Base-by-base conservation (phyloP, 768 basidiomycete genomes). In the Suillus weaverae region DNA sequence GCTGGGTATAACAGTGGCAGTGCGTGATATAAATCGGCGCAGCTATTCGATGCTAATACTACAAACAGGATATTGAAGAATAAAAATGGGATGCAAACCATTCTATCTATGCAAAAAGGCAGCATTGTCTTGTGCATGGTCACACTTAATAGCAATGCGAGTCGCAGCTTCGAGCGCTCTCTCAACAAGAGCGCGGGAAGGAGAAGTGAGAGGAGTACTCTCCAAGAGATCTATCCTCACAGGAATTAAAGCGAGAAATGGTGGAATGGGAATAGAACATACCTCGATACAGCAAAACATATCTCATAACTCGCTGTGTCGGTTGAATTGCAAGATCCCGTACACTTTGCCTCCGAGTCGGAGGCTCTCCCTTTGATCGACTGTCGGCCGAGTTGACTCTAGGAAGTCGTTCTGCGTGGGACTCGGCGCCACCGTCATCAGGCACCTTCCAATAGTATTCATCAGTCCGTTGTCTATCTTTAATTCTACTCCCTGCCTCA, bases 281-380 rank as follows among this genome's bases (percentile, higher is more conserved):
- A 86, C 88, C 88, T 80, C 78, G 83, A 66, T 85, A 89, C 50
- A 88, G 76, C 44, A 89, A 70, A 2, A 84, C 85, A 71, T 89
- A 89, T 66, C 88, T 79, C 74, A 84, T 84, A n/a, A 88, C 81
- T 22, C 89, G 79, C 70, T 90, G 87, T 16, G 83, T 82, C 20
- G 88, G 88, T 67, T 85, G 77, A 61, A 90, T 88, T 2, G 87
- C 86, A 35, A 90, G 71, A 63, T 89, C 89, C 60, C 86, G 78
- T 30, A 87, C 79, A 36, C 74, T 74, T 4, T 70, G 66, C 60
- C 66, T 77, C 46, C 74, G 69, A 62, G 54, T 60, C 26, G 65
- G 69, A 10, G 36, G 62, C 22, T 41, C 65, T 44, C 60, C 56
- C 43, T 64, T 46, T 46, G 22, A 3, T 41, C 14, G 56, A 53